Evolutionary conservation across 108 stramenopile species (phyloP).

Genomic region (Cyclotella sp.): DNA sequence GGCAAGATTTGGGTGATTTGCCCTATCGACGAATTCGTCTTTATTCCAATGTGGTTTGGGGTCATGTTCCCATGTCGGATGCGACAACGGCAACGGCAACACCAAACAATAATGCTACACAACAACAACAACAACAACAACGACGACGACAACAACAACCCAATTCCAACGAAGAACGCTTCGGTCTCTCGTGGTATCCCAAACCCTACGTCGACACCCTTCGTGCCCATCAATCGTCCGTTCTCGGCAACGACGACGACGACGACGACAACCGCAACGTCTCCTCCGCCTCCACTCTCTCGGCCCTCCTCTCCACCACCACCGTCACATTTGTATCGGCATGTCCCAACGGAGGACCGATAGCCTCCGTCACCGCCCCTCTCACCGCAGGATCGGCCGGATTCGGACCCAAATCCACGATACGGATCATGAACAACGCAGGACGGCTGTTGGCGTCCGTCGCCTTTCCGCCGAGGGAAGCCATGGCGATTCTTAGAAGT

Average conservation of each 20-base stretch:
- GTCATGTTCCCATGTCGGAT: neutral
- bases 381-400: conserved; percentile 59
- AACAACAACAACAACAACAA: conserved; percentile 1
- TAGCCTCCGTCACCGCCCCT: conserved; percentile 75
- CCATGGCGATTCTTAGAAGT: conserved; percentile 36
- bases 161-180: conserved; percentile 36
- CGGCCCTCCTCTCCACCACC: conserved; percentile 63
- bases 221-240: conserved; percentile 36
- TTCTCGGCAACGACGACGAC: conserved; percentile 28
- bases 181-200: conserved; percentile 47
- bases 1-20: conserved; percentile 84
- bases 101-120: too few species aligned
- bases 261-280: conserved; percentile 34
- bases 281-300: conserved; percentile 12
- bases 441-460: conserved; percentile 60
- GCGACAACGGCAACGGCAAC: neutral
- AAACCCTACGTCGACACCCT: conserved; percentile 42
- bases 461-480: conserved; percentile 62
- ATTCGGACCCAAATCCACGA: conserved; percentile 37
- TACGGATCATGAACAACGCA: conserved; percentile 77
- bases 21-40: conserved; percentile 81
- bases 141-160: neutral
- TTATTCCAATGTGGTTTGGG: conserved; percentile 76
- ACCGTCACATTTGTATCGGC: conserved; percentile 77
- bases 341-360: conserved; percentile 86